Conservation (phyloP, 1,139 yeast genomes). For the Nakaseomyces glabratus region DNA sequence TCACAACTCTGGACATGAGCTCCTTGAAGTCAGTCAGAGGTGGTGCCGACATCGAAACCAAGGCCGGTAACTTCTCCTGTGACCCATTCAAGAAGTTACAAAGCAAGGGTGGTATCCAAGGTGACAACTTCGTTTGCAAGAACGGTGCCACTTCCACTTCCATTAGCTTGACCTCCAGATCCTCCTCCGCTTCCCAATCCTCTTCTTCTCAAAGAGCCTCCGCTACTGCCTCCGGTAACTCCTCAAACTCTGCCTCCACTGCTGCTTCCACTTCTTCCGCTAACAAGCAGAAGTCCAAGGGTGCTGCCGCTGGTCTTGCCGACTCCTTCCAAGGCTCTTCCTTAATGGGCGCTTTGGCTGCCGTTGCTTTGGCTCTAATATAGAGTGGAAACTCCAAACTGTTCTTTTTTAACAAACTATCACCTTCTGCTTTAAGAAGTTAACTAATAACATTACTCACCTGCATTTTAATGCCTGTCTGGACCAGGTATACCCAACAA, state of each 20-base stretch:
- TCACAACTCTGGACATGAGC: slow-evolving; percentile 69
- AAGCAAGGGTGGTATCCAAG: slow-evolving; percentile 71
- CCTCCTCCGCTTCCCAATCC: slow-evolving; percentile 31
- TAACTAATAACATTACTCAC: no score
- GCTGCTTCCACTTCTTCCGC: slow-evolving; percentile 10
- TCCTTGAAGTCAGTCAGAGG: slow-evolving; percentile 73
- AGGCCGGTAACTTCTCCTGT: slow-evolving; percentile 72
- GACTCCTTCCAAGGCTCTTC: slow-evolving; percentile 40
- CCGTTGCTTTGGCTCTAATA: slow-evolving; percentile 55
- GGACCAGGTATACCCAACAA: no score
- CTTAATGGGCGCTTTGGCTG: slow-evolving; percentile 51
- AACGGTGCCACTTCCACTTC: slow-evolving; percentile 57
- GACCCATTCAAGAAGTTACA: slow-evolving; percentile 57
- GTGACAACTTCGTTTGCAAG: slow-evolving; percentile 80
- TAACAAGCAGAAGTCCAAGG: slow-evolving; percentile 16
- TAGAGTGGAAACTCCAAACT: slow-evolving; percentile 30
- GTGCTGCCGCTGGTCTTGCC: slow-evolving; percentile 29
- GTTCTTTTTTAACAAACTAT: background rate
- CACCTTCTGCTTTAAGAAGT: background rate
- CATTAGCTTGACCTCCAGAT: slow-evolving; percentile 34
- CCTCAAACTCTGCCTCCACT: slow-evolving; percentile 20
- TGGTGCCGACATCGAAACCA: slow-evolving; percentile 76
- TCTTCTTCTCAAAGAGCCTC: slow-evolving; percentile 29
- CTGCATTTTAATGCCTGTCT: no score
- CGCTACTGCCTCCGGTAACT: slow-evolving; percentile 16